Conservation (phyloP, 2,329 filamentous ascomycete species). For the Ophiostoma montium region DNA sequence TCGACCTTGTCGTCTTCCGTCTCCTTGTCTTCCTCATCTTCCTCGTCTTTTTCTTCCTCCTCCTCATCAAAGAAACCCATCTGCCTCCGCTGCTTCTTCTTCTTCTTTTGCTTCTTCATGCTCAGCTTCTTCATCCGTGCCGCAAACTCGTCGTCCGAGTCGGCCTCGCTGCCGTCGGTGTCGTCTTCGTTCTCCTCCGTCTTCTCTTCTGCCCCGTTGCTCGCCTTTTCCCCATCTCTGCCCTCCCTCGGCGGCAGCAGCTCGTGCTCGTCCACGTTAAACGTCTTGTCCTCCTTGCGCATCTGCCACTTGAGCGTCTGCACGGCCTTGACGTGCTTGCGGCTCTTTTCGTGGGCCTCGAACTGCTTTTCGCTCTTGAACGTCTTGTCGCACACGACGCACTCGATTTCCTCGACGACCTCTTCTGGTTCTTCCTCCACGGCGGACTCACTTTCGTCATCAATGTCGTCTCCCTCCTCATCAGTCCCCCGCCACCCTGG, state of each 20-base stretch:
- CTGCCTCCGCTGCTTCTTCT: conserved; percentile 1
- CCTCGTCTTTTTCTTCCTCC: conserved; percentile 21
- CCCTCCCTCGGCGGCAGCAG: background rate
- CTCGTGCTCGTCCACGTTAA: conserved; percentile 25
- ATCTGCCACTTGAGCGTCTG: conserved; percentile 70
- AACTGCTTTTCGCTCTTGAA: conserved; percentile 92
- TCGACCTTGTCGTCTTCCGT: conserved; percentile 16
- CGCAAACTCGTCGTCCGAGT: conserved; percentile 45
- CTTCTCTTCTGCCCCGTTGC: background rate
- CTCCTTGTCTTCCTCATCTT: conserved; percentile 17
- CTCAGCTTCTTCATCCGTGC: background rate
- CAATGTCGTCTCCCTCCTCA: conserved; percentile 36
- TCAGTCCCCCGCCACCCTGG: conserved; percentile 30
- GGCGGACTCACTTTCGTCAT: conserved; percentile 36
- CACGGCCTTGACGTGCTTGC: conserved; percentile 83
- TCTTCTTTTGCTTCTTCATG: conserved; percentile 1
- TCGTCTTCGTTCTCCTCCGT: background rate
- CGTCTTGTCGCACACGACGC: conserved; percentile 59
- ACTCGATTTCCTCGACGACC: conserved; percentile 49
- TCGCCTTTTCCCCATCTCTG: background rate
- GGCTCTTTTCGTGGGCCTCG: conserved; percentile 86
- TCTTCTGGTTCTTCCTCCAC: conserved; percentile 38
- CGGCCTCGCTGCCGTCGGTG: conserved; percentile 46
- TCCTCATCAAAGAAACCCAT: conserved; percentile 21
- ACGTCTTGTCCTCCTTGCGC: conserved; percentile 58